These are phyloP conservation scores for Pyricularia grisea DNA, from an alignment of 2,329 filamentous ascomycete genomes.

Conservation along the genomic window DNA sequence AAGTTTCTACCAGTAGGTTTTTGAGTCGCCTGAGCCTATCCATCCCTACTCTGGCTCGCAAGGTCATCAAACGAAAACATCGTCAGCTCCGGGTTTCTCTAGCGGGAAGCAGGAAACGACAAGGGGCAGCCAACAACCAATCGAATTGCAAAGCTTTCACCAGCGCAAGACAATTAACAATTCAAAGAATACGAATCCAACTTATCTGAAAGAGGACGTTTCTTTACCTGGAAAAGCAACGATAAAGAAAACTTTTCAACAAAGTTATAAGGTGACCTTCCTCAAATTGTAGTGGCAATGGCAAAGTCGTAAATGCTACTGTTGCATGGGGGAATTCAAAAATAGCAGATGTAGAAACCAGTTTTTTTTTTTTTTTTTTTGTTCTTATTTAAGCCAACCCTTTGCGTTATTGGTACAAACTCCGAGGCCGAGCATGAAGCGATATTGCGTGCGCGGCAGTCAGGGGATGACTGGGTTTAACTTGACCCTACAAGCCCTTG, in stretches of 20 bases:
- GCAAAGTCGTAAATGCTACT: not conserved
- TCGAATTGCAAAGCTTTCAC: not conserved
- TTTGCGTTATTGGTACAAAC: not conserved
- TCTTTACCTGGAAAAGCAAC: too few relatives aligned
- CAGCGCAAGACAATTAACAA: not conserved
- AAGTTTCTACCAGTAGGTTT: not conserved
- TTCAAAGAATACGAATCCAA: too few relatives aligned
- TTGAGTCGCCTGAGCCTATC: not conserved
- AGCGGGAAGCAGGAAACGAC: not conserved
- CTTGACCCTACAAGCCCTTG: not conserved
- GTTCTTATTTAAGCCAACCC: too few relatives aligned
- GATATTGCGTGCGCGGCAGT: not conserved
- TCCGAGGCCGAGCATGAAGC: not conserved
- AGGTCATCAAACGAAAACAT: not conserved
- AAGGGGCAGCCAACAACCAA: not conserved
- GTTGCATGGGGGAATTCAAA: not conserved
- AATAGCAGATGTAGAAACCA: not conserved
- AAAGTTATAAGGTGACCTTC: not conserved
- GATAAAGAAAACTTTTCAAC: too few relatives aligned
- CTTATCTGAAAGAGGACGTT: too few relatives aligned
- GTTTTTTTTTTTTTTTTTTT: too few relatives aligned
- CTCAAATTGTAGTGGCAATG: not conserved
- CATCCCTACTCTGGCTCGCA: too few relatives aligned
- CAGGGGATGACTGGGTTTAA: not conserved
- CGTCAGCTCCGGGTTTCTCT: not conserved